phyloP scores from a whole-genome alignment of 2,329 filamentous ascomycete species.

The Aspergillus calidoustus region DNA sequence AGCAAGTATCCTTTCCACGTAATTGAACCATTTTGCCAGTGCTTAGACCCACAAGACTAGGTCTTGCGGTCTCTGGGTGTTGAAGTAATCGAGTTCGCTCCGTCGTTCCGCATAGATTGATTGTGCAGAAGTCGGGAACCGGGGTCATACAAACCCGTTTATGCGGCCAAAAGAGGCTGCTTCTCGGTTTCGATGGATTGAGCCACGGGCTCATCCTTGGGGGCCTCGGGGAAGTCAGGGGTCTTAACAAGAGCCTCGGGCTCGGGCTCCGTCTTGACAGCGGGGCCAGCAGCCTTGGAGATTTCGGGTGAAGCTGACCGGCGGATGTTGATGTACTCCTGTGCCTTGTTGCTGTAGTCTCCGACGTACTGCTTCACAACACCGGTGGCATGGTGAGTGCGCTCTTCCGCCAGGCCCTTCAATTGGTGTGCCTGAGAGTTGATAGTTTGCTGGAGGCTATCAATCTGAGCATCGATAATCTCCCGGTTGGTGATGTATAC shows the following conservation, averaged over 20 bases:
- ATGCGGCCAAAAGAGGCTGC: constrained; percentile 41
- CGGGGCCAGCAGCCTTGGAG: constrained; percentile 32
- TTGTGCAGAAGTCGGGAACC: background rate
- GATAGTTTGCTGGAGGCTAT: constrained; percentile 58
- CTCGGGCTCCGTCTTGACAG: constrained; percentile 41
- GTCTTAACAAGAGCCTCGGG: constrained; percentile 47
- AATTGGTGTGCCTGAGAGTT: constrained; percentile 64
- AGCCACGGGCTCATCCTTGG: constrained; percentile 43
- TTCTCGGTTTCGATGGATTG: constrained; percentile 36
- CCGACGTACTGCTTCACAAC: constrained; percentile 63
- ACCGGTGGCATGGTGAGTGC: constrained; percentile 62
- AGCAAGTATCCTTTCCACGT: constrained; percentile 16
- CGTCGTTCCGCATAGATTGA: background rate
- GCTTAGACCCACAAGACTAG: constrained; percentile 11
- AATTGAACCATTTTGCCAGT: constrained; percentile 12
- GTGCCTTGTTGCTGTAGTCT: constrained; percentile 65
- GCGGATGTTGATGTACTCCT: constrained; percentile 55
- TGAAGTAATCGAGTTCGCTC: background rate
- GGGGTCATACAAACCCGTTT: constrained; percentile 13
- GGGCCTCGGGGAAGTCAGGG: constrained; percentile 56
- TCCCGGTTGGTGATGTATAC: constrained; percentile 69
- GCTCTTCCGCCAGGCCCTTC: constrained; percentile 63
- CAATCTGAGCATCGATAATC: constrained; percentile 64
- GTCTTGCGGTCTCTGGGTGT: background rate
- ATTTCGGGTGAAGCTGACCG: constrained; percentile 40